These are phyloP conservation scores for Arabis hirsuta DNA, from an alignment of 345 rosid species.

Conservation along the genomic window DNA sequence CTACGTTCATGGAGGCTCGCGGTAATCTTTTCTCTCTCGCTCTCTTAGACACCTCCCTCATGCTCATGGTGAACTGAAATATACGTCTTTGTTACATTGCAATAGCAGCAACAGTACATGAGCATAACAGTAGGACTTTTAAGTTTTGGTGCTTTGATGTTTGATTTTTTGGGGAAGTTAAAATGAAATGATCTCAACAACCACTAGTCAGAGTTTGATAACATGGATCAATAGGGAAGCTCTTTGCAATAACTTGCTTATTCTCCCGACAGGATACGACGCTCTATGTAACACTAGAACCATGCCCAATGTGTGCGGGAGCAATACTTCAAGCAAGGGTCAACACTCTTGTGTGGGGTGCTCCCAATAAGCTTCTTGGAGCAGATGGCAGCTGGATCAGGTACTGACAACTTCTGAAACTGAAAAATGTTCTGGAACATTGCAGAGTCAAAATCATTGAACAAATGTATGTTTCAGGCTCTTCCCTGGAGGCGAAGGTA, in stretches of 20 bases:
- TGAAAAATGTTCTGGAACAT: slow-evolving; percentile 13
- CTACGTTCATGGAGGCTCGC: slow-evolving; percentile 87
- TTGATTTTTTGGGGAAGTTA: background rate
- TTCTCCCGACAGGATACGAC: slow-evolving; percentile 63
- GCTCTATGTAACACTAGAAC: slow-evolving; percentile 93
- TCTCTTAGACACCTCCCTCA: slow-evolving; percentile 3
- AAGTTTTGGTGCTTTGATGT: background rate
- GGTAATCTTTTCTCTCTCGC: slow-evolving; percentile 52
- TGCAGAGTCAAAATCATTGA: background rate
- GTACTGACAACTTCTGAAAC: slow-evolving; percentile 42
- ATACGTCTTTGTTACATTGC: slow-evolving; percentile 14
- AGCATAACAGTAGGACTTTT: background rate
- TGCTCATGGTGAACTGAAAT: background rate
- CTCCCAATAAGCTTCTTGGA: slow-evolving; percentile 98
- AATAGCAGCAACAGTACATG: background rate
- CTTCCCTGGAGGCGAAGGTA: slow-evolving; percentile 61
- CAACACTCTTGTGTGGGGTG: slow-evolving; percentile 93
- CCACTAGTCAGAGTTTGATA: background rate
- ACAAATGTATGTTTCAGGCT: slow-evolving; percentile 54
- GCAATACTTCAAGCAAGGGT: slow-evolving; percentile 97
- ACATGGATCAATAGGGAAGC: background rate
- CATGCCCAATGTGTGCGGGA: slow-evolving; percentile 99
- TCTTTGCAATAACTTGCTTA: slow-evolving; percentile 18
- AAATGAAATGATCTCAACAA: background rate
- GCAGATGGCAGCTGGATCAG: slow-evolving; percentile 99